Evolutionary conservation across 257 asterid genomes (phyloP).

Genomic region (Fraxinus cuspidata): DNA sequence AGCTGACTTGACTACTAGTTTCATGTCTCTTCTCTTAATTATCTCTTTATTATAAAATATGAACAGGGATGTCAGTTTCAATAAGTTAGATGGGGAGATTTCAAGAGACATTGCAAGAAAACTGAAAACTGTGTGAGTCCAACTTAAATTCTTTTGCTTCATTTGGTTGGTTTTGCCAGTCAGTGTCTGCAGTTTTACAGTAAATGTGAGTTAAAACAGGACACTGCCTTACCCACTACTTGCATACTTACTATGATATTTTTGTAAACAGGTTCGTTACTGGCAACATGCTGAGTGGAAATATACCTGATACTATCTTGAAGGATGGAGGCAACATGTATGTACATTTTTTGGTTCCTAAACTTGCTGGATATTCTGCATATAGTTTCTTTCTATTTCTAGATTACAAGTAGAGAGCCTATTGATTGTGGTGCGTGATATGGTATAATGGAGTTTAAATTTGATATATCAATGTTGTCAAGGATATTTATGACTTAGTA

Average conservation of each 20-base stretch:
- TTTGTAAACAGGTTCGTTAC: slow-evolving; percentile 52
- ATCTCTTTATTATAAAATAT: slow-evolving; percentile 18
- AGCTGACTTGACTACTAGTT: not conserved
- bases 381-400: not conserved
- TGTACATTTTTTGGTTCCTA: slow-evolving; percentile 30
- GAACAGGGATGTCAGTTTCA: slow-evolving; percentile 86
- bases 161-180: not conserved
- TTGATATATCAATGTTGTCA: not conserved
- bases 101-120: slow-evolving; percentile 57
- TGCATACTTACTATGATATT: slow-evolving; percentile 18
- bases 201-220: not conserved
- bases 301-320: slow-evolving; percentile 63
- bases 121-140: slow-evolving; percentile 62
- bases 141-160: slow-evolving; percentile 17
- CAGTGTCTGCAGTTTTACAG: not conserved
- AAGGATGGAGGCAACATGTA: slow-evolving; percentile 68
- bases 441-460: not conserved
- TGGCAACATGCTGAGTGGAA: slow-evolving; percentile 67
- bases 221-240: not conserved
- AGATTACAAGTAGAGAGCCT: not conserved
- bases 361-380: slow-evolving; percentile 6
- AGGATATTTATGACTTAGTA: not conserved
- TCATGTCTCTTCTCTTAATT: slow-evolving; percentile 7
- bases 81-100: slow-evolving; percentile 60
- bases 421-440: not conserved